Conservation (phyloP, 2,329 filamentous ascomycete species). For the Calonectria crousiana region DNA sequence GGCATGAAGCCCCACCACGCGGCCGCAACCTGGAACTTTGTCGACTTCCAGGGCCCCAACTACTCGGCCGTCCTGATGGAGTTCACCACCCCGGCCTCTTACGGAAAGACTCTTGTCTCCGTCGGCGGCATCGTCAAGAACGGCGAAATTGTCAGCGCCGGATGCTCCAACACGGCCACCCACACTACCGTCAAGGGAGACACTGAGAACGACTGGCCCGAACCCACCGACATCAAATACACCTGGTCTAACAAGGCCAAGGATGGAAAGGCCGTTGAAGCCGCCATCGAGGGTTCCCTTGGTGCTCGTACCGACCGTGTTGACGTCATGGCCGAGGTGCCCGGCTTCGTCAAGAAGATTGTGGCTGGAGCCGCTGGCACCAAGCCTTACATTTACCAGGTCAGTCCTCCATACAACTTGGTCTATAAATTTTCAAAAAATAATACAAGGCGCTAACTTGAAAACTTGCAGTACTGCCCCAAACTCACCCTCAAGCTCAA, state of each 20-base stretch:
- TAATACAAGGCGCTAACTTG: slow-evolving; percentile 30
- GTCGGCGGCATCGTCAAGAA: slow-evolving; percentile 88
- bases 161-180: slow-evolving; percentile 71
- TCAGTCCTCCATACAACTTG: slow-evolving; percentile 53
- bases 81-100: slow-evolving; percentile 92
- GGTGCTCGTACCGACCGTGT: slow-evolving; percentile 79
- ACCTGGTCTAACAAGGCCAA: slow-evolving; percentile 83
- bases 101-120: slow-evolving; percentile 85
- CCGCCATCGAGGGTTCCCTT: slow-evolving; percentile 76
- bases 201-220: slow-evolving; percentile 86
- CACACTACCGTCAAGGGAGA: slow-evolving; percentile 81
- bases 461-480: slow-evolving; percentile 73
- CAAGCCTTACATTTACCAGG: slow-evolving; percentile 98
- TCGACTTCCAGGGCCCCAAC: slow-evolving; percentile 87
- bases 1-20: slow-evolving; percentile 99
- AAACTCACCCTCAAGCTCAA: slow-evolving; percentile 83
- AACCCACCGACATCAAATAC: slow-evolving; percentile 81
- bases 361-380: slow-evolving; percentile 90
- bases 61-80: slow-evolving; percentile 96
- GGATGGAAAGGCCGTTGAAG: slow-evolving; percentile 80
- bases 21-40: slow-evolving; percentile 92
- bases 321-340: slow-evolving; percentile 97
- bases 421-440: not conserved
- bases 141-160: slow-evolving; percentile 81
- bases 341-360: slow-evolving; percentile 94